These are phyloP conservation scores for Picea mariana DNA, from an alignment of 83 land plant species.

Conservation along the genomic window DNA sequence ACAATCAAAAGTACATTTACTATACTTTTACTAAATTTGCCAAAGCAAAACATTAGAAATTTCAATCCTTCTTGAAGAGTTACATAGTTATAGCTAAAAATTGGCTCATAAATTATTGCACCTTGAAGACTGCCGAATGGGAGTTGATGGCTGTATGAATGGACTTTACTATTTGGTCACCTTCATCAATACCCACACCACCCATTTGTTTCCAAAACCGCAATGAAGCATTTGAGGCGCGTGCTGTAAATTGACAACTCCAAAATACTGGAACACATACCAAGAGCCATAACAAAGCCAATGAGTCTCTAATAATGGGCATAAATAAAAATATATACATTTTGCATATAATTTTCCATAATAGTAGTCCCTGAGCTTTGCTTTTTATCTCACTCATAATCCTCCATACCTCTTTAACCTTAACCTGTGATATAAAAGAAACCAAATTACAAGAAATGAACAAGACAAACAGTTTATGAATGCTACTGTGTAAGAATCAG, in stretches of 20 bases:
- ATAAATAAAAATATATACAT: not conserved
- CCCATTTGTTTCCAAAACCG: slow-evolving; percentile 71
- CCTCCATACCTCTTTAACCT: not conserved
- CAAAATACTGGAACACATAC: slow-evolving; percentile 56
- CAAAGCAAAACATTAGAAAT: not conserved
- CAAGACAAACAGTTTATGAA: not conserved
- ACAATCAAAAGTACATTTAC: not conserved
- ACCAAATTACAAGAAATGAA: not conserved
- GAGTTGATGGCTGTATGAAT: slow-evolving; percentile 68
- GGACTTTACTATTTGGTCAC: slow-evolving; percentile 67
- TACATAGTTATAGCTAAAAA: not conserved
- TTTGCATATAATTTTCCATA: not conserved
- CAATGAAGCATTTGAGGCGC: slow-evolving; percentile 71
- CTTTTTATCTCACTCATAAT: not conserved
- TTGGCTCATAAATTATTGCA: slow-evolving; percentile 14
- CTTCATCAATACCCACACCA: slow-evolving; percentile 70
- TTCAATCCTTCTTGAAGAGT: too few species aligned
- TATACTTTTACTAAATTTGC: not conserved
- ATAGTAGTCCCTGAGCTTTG: not conserved
- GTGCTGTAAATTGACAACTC: slow-evolving; percentile 81
- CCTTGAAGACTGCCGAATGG: slow-evolving; percentile 78
- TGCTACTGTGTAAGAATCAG: not conserved
- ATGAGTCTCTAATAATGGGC: not conserved
- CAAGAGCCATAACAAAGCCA: not conserved
- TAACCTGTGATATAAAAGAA: not conserved